Evolutionary conservation across 2,329 filamentous ascomycete genomes (phyloP).

Genomic region (Grosmannia huntii): DNA sequence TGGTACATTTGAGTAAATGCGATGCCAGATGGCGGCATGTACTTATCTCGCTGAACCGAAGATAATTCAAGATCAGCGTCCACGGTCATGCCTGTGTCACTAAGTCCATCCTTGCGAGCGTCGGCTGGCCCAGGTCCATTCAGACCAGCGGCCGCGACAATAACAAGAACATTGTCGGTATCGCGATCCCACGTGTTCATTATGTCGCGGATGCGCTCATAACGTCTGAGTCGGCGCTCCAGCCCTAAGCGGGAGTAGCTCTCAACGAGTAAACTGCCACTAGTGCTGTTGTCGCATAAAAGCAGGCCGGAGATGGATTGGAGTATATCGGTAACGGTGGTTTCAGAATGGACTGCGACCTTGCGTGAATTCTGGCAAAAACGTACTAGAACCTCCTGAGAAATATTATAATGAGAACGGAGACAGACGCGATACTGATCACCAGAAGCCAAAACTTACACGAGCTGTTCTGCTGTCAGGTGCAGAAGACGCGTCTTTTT

Average conservation of each 20-base stretch:
- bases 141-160: conserved; percentile 30
- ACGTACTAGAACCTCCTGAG: conserved; percentile 37
- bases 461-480: neutral
- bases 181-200: conserved; percentile 90
- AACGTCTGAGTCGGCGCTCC: conserved; percentile 69
- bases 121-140: neutral
- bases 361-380: conserved; percentile 57
- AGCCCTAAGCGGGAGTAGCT: conserved; percentile 63
- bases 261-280: conserved; percentile 62
- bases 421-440: conserved; percentile 10
- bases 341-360: conserved; percentile 62
- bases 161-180: conserved; percentile 58
- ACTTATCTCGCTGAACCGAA: conserved; percentile 40
- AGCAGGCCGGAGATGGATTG: conserved; percentile 50
- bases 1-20: conserved; percentile 59
- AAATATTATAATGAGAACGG: conserved; percentile 6
- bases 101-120: neutral
- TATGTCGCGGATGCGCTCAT: conserved; percentile 75
- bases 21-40: conserved; percentile 51
- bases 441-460: neutral
- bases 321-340: conserved; percentile 62
- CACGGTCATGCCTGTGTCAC: conserved; percentile 15
- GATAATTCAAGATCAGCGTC: conserved; percentile 48
- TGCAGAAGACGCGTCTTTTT: neutral
- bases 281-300: conserved; percentile 48